These are phyloP conservation scores for Mrakia blollopis DNA, from an alignment of 768 basidiomycete species.

Conservation along the genomic window DNA sequence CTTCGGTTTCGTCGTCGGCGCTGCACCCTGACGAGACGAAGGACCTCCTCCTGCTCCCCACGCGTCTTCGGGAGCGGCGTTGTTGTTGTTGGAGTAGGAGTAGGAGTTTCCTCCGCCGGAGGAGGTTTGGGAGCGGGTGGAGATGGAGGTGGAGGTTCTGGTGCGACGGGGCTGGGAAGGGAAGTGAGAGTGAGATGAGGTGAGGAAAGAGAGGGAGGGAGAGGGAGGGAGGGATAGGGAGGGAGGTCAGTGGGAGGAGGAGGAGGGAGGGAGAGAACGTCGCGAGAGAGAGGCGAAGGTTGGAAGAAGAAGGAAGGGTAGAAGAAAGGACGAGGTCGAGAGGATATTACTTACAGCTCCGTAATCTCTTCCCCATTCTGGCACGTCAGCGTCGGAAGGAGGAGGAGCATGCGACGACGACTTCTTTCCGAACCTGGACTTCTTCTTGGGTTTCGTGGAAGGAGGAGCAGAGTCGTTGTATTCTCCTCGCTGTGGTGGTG, in stretches of 20 bases:
- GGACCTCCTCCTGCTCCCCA: constrained; percentile 17
- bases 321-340: no score
- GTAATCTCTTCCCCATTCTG: constrained; percentile 46
- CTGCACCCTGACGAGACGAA: constrained; percentile 6
- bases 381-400: constrained; percentile 39
- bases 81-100: neutral
- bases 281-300: no score
- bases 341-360: constrained; percentile 34
- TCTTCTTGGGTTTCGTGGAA: constrained; percentile 30
- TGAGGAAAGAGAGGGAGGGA: neutral
- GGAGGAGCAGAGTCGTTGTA: constrained; percentile 27
- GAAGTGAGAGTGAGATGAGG: neutral
- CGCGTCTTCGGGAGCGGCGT: neutral
- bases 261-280: neutral
- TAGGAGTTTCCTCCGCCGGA: neutral
- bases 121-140: neutral
- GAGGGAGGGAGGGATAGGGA: neutral
- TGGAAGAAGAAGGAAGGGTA: no score
- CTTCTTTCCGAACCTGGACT: constrained; percentile 11
- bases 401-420: constrained; percentile 29
- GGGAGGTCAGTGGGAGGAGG: neutral
- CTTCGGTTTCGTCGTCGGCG: constrained; percentile 7
- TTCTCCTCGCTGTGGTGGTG: neutral
- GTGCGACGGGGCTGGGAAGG: constrained; percentile 11
- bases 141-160: constrained; percentile 19